Conservation (phyloP, 2,329 filamentous ascomycete genomes). For the Aspergillus quadrilineatus region DNA sequence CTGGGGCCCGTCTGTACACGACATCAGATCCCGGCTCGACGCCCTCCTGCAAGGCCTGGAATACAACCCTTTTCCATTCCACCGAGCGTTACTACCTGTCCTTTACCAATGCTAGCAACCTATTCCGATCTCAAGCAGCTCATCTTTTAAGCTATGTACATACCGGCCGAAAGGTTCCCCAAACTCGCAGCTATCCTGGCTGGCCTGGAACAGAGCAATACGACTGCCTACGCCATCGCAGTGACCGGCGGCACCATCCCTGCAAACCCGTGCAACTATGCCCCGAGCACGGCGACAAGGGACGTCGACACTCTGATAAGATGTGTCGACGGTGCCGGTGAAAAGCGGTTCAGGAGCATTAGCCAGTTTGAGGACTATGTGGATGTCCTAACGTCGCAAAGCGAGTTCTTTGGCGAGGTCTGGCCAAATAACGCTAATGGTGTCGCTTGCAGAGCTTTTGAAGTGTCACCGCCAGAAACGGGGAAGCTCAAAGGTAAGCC, state of each 20-base stretch:
- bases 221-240: not conserved
- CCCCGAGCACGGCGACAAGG: not conserved
- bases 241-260: not conserved
- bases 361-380: not conserved
- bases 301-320: not conserved
- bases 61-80: not conserved
- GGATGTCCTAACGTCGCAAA: not conserved
- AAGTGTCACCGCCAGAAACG: not conserved
- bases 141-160: not conserved
- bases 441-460: not conserved
- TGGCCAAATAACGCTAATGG: not conserved
- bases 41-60: not conserved
- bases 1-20: not conserved
- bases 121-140: not conserved
- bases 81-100: not conserved
- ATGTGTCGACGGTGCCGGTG: not conserved
- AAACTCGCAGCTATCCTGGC: not conserved
- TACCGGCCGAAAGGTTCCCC: not conserved
- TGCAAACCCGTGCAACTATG: not conserved
- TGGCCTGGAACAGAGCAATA: not conserved
- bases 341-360: not conserved
- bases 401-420: not conserved
- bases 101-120: not conserved
- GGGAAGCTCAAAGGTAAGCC: not conserved
- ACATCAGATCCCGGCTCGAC: not conserved